phyloP scores from a whole-genome alignment of 257 asterid genomes.

The Capsicum baccatum region DNA sequence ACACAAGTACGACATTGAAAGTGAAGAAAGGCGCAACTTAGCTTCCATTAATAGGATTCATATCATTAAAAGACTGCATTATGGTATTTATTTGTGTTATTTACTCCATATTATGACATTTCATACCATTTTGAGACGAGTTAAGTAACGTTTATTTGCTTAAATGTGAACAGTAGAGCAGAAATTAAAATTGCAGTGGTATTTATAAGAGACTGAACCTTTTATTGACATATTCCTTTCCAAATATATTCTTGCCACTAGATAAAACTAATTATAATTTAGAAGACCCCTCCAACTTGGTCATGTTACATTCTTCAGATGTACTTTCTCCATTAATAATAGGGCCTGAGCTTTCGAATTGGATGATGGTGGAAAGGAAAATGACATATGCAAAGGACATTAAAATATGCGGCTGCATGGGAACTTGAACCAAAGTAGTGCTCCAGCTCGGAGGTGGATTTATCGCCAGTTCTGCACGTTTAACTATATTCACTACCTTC shows the following conservation, averaged over 20 bases:
- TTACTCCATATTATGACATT: not conserved
- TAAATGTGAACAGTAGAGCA: not conserved
- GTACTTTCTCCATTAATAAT: not conserved
- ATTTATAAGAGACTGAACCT: not conserved
- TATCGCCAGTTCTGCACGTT: not conserved
- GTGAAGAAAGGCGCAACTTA: too few relatives aligned
- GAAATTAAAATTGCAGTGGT: not conserved
- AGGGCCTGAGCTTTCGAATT: not conserved
- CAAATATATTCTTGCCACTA: not conserved
- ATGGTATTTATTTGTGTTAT: too few relatives aligned
- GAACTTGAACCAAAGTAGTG: slow-evolving; percentile 51
- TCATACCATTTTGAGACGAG: not conserved
- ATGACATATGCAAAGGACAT: slow-evolving; percentile 26
- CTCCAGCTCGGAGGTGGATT: not conserved
- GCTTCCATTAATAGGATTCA: too few relatives aligned
- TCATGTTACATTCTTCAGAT: not conserved
- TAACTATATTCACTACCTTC: slow-evolving; percentile 19
- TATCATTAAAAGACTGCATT: too few relatives aligned
- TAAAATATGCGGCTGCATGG: slow-evolving; percentile 39
- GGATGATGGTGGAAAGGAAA: not conserved
- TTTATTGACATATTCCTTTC: not conserved
- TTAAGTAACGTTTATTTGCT: not conserved
- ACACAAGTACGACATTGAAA: too few relatives aligned
- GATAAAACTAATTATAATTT: not conserved
- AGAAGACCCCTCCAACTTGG: not conserved